Base-by-base conservation (phyloP, 345 rosid species). In the Melaleuca quinquenervia region DNA sequence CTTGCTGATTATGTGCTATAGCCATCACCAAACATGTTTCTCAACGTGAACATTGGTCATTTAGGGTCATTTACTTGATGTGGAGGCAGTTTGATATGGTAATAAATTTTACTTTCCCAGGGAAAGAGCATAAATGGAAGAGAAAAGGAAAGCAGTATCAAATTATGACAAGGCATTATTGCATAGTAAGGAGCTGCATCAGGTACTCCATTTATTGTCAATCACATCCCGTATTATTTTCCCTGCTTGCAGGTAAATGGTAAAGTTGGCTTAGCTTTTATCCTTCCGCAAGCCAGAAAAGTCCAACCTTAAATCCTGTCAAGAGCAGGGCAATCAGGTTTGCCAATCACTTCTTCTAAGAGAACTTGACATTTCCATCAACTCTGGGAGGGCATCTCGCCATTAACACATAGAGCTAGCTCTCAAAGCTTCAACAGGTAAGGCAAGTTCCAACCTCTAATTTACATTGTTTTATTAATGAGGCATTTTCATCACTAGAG, bases 131-230 rank as follows among this genome's bases (percentile, higher is more conserved):
- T 89, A 82, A 52, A 83, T 50, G 4, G 27, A 29, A n/a, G 53
- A 87, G 83, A 83, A 20, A 50, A 16, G 22, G 82, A 55, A 84
- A 70, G 90, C 89, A 87, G 96, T 94, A n/a, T 86, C 94, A 50
- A 4, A 50, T 50, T 50, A 50, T 13, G 51, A 50, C 13, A 10
- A 11, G 51, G 51, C 51, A 13, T 50, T 50, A 55, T 75, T 82
- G n/a, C n/a, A n/a, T n/a, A n/a, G n/a, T n/a, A n/a, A n/a, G n/a
- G n/a, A n/a, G n/a, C n/a, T n/a, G n/a, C n/a, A n/a, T n/a, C 88
- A 87, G 89, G 98, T 93, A 82, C 64, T n/a, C 13, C 41, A 0
- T 20, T 44, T 21, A 50, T 50, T 50, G 22, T 27, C 58, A 5
- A 44, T 82, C 12, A 15, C 52, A 15, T 82, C 8, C 7, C 5